Conservation (phyloP, 352 stramenopile genomes). For the Pythium periplocum region DNA sequence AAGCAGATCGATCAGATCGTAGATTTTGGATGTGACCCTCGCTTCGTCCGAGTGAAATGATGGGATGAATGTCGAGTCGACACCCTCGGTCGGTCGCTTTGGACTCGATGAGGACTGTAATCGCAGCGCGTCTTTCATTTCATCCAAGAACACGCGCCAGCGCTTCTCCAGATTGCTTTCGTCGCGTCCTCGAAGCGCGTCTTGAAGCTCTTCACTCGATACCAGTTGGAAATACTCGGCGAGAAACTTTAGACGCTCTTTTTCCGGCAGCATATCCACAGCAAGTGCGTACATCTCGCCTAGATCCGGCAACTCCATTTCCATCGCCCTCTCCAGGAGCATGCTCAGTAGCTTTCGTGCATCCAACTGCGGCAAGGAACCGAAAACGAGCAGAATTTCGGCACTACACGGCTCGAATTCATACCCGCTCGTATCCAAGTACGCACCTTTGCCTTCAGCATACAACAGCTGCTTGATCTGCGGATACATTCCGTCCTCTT, state of each 20-base stretch:
- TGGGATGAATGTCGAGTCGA: neutral
- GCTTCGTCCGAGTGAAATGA: constrained; percentile 55
- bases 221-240: constrained; percentile 60
- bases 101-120: constrained; percentile 8
- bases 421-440: constrained; percentile 29
- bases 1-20: constrained; percentile 49
- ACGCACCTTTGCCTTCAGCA: constrained; percentile 4
- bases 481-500: constrained; percentile 11
- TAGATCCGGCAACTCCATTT: constrained; percentile 31
- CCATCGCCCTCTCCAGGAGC: constrained; percentile 33
- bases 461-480: constrained; percentile 26
- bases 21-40: constrained; percentile 37
- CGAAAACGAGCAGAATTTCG: constrained; percentile 48
- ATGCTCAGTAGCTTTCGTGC: constrained; percentile 29
- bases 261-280: constrained; percentile 37
- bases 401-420: constrained; percentile 35
- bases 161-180: constrained; percentile 55
- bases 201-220: constrained; percentile 39
- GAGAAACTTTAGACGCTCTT: constrained; percentile 39
- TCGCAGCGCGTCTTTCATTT: constrained; percentile 36
- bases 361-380: constrained; percentile 25
- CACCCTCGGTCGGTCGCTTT: neutral
- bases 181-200: constrained; percentile 39
- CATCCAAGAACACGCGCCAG: constrained; percentile 39
- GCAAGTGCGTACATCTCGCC: constrained; percentile 32